Percentiles rank a stretch among this genome's conserved stretches.
These are phyloP conservation scores for Eremothecium sinecaudum DNA, from an alignment of 1,139 yeast species.

Conservation along the genomic window DNA sequence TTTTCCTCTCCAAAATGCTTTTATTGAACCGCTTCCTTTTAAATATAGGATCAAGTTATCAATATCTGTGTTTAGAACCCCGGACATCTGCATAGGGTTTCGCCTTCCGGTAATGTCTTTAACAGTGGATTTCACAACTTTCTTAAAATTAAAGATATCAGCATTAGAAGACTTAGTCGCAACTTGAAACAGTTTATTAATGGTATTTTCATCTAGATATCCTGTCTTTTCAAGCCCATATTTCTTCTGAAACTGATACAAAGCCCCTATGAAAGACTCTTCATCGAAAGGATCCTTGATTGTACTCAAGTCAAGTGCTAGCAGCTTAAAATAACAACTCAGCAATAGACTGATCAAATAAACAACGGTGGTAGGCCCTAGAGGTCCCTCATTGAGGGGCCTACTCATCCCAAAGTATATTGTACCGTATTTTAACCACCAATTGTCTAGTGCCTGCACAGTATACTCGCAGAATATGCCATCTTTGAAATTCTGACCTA, in stretches of 20 bases:
- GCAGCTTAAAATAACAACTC: slow-evolving; percentile 57
- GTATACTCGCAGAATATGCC: slow-evolving; percentile 77
- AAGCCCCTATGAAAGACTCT: slow-evolving; percentile 52
- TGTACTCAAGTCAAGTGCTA: slow-evolving; percentile 64
- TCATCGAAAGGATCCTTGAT: slow-evolving; percentile 86
- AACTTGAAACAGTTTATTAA: slow-evolving; percentile 48
- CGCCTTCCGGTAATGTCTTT: slow-evolving; percentile 48
- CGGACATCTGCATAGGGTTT: slow-evolving; percentile 33
- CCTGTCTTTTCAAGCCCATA: slow-evolving; percentile 48
- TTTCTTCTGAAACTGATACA: slow-evolving; percentile 61
- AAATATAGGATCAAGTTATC: slow-evolving; percentile 37
- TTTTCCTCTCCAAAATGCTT: slow-evolving; percentile 42
- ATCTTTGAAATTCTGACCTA: slow-evolving; percentile 65
- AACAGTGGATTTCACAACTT: slow-evolving; percentile 63
- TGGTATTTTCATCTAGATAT: slow-evolving; percentile 54
- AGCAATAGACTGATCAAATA: slow-evolving; percentile 58
- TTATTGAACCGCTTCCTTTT: slow-evolving; percentile 36
- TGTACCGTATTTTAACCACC: slow-evolving; percentile 79
- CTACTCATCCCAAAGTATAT: slow-evolving; percentile 40
- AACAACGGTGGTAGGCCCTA: slow-evolving; percentile 56
- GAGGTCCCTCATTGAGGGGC: slow-evolving; percentile 39
- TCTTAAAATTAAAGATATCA: slow-evolving; percentile 55
- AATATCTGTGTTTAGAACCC: slow-evolving; percentile 42
- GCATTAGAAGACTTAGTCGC: slow-evolving; percentile 44
- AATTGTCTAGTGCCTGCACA: slow-evolving; percentile 54